A percentile compares a stretch with the other conserved stretches of the same genome.
These are phyloP conservation scores for Stephania cephalantha DNA, from an alignment of 164 flowering plant species.

Conservation along the genomic window DNA sequence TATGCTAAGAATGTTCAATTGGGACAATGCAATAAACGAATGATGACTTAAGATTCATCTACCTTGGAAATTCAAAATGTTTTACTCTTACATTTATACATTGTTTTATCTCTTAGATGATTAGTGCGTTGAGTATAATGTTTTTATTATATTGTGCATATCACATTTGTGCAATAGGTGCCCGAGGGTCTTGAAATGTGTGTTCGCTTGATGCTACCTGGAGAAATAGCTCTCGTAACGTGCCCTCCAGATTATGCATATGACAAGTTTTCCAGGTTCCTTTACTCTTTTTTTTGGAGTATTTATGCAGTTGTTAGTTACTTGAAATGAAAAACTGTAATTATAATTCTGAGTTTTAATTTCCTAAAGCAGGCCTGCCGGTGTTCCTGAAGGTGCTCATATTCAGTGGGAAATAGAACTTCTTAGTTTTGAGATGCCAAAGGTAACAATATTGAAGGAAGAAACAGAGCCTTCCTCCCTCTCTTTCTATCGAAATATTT, in stretches of 20 bases:
- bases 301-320: too few species aligned
- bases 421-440: slow-evolving; percentile 89
- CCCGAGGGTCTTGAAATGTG: slow-evolving; percentile 99
- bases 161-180: slow-evolving; percentile 40
- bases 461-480: background rate
- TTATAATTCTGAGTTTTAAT: background rate
- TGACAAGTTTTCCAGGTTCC: slow-evolving; percentile 85
- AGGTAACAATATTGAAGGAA: slow-evolving; percentile 33
- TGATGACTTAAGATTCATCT: background rate
- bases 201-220: slow-evolving; percentile 93
- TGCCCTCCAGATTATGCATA: slow-evolving; percentile 99
- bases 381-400: slow-evolving; percentile 92
- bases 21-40: background rate
- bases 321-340: too few species aligned
- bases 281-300: slow-evolving; percentile 3
- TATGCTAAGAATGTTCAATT: too few species aligned
- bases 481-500: background rate
- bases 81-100: background rate
- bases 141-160: background rate
- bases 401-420: slow-evolving; percentile 95
- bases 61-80: background rate
- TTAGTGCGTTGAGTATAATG: background rate
- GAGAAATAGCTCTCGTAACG: slow-evolving; percentile 80
- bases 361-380: slow-evolving; percentile 52
- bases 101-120: background rate